These are phyloP conservation scores for Mesostigma viride DNA, from an alignment of 139 green algal genomes.

Conservation along the genomic window DNA sequence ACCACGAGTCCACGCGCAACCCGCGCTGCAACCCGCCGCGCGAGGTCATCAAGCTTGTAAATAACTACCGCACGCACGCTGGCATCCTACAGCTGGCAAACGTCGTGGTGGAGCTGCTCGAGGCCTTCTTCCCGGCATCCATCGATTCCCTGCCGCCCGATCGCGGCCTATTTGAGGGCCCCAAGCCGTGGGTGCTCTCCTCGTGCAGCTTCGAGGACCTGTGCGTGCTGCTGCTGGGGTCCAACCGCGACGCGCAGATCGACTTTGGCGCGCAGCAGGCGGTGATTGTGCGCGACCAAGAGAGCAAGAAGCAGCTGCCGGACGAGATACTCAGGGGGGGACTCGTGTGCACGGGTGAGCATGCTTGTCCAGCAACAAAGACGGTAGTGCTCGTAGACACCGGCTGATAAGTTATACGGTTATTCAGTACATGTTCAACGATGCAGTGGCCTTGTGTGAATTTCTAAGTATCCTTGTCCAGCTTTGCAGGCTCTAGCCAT, in stretches of 20 bases:
- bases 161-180: conserved; percentile 48
- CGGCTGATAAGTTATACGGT: too few relatives aligned
- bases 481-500: too few relatives aligned
- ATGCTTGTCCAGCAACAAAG: too few relatives aligned
- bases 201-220: not conserved
- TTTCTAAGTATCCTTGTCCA: too few relatives aligned
- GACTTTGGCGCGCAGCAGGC: conserved; percentile 64
- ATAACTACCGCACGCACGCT: conserved; percentile 46
- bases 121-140: conserved; percentile 40
- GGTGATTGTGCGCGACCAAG: conserved; percentile 45
- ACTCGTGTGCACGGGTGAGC: too few relatives aligned
- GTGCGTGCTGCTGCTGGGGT: not conserved
- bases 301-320: conserved; percentile 32
- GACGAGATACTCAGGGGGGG: too few relatives aligned
- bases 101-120: conserved; percentile 43
- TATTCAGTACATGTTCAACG: too few relatives aligned
- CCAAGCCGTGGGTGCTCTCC: conserved; percentile 46
- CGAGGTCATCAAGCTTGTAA: too few relatives aligned
- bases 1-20: conserved; percentile 12
- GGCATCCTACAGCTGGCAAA: conserved; percentile 51
- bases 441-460: too few relatives aligned
- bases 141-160: conserved; percentile 49
- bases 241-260: conserved; percentile 30
- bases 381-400: too few relatives aligned
- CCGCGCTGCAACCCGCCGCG: too few relatives aligned